Evolutionary conservation across 495 filamentous ascomycete genomes (phyloP).

Genomic region (Podospora australis): DNA sequence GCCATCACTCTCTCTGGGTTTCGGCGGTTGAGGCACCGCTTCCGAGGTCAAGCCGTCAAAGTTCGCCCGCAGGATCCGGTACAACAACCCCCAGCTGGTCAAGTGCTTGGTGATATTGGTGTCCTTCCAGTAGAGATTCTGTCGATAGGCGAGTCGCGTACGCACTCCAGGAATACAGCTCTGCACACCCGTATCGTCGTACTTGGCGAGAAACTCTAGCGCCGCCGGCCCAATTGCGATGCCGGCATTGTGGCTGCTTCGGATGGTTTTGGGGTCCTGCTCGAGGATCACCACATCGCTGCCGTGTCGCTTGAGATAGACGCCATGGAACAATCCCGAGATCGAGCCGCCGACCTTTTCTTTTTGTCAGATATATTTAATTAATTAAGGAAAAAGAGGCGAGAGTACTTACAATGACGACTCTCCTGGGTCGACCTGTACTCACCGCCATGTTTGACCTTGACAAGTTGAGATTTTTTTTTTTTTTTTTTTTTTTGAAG

Average conservation of each 20-base stretch:
- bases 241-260: constrained; percentile 44
- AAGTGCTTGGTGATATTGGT: constrained; percentile 22
- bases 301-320: constrained; percentile 36
- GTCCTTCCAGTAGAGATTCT: not conserved
- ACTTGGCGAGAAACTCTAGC: constrained; percentile 13
- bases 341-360: constrained; percentile 33
- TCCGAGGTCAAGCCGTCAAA: constrained; percentile 39
- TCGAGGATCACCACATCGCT: constrained; percentile 43
- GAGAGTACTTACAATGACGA: constrained; percentile 10
- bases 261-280: constrained; percentile 28
- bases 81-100: constrained; percentile 44
- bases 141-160: constrained; percentile 9
- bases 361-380: not conserved
- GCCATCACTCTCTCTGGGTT: constrained; percentile 23
- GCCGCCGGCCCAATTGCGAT: constrained; percentile 30
- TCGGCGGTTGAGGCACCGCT: constrained; percentile 16
- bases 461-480: too few relatives aligned
- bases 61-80: constrained; percentile 42
- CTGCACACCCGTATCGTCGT: constrained; percentile 15
- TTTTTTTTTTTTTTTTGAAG: too few relatives aligned
- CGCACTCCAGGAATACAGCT: not conserved
- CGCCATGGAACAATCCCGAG: constrained; percentile 29
- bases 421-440: constrained; percentile 8
- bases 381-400: not conserved
- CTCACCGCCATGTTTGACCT: too few relatives aligned